phyloP scores from a whole-genome alignment of 768 basidiomycete species.

The Leccinum uliginosum region DNA sequence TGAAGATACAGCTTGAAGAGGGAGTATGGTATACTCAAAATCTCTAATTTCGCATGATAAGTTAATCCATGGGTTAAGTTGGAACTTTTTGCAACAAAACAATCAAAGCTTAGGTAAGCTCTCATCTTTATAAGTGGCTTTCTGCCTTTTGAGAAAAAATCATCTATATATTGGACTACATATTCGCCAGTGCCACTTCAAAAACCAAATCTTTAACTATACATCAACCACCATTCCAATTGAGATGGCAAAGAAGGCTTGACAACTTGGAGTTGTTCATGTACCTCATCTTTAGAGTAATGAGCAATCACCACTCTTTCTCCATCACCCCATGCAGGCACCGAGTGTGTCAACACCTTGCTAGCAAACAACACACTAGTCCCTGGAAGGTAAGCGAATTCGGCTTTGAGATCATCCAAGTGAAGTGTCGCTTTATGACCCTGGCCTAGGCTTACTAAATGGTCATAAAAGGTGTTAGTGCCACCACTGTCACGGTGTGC shows the following conservation, averaged over 20 bases:
- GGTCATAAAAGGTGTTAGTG: not conserved
- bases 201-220: not conserved
- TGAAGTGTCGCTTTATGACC: not conserved
- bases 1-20: not conserved
- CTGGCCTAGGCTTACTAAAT: not conserved
- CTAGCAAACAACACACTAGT: not conserved
- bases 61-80: no score
- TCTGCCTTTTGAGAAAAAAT: not conserved
- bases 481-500: not conserved
- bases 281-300: not conserved
- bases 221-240: not conserved
- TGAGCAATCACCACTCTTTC: not conserved
- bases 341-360: not conserved
- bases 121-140: no score
- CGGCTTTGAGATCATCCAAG: not conserved
- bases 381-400: not conserved
- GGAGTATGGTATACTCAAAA: no score
- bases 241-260: not conserved
- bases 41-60: no score
- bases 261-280: not conserved
- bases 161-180: not conserved
- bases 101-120: no score
- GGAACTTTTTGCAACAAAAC: no score
- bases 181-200: not conserved
- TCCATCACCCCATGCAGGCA: not conserved